Percentiles rank a stretch among this genome's conserved stretches.
phyloP scores from a whole-genome alignment of 2,329 filamentous ascomycete species.

The Helicocarpus griseus region DNA sequence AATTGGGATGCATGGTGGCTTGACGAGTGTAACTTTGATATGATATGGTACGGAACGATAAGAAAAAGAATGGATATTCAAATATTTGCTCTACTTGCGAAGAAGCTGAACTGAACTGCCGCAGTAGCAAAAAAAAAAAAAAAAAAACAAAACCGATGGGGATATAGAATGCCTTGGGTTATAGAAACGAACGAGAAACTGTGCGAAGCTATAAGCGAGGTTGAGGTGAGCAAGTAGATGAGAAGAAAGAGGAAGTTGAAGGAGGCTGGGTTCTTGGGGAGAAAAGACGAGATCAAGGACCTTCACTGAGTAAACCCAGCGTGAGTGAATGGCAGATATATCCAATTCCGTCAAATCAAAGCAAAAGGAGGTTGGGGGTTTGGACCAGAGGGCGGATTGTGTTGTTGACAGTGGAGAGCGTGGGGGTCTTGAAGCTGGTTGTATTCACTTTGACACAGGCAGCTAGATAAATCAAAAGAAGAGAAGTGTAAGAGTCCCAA shows the following conservation, averaged over 20 bases:
- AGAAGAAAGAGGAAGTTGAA: background rate
- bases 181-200: background rate
- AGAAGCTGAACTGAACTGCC: background rate
- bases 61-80: background rate
- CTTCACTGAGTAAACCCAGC: background rate
- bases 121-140: background rate
- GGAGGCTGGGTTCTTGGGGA: background rate
- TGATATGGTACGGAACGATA: background rate
- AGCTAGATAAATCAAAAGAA: background rate
- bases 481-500: background rate
- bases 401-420: background rate
- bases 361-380: background rate
- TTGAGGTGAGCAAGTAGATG: background rate
- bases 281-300: background rate
- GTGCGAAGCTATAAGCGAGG: background rate
- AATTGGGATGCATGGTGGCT: slow-evolving; percentile 25
- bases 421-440: background rate
- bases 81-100: background rate
- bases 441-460: background rate
- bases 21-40: background rate
- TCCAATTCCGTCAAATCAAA: background rate
- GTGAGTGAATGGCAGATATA: background rate
- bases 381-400: background rate
- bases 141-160: background rate
- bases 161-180: background rate